Evolutionary conservation across 2,329 filamentous ascomycete species (phyloP), one percentile per base, ranked within the genome.

Genomic region (Diaporthe sp.): DNA sequence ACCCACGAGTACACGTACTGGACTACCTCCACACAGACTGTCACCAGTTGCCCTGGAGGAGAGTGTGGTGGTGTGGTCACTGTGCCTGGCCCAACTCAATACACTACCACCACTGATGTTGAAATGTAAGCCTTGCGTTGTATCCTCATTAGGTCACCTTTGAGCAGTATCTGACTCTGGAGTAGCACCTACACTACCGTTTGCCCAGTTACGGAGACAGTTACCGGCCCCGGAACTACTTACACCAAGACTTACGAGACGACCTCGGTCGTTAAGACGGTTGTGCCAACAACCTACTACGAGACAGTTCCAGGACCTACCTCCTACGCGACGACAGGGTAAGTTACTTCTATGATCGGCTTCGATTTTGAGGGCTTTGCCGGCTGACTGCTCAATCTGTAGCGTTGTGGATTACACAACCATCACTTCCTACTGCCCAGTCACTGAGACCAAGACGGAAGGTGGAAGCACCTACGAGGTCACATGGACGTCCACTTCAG

Each of bases 381-480:
- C 12, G 33, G 12, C 55, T 58, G 33, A 58, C 55, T 25, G 9
- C 33, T n/a, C 8, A 58, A 58, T 6, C 15, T 38, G 33, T 19
- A 58, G 81, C 28, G 82, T 82, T 17, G 81, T 85, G 10, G 81
- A 81, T 25, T 85, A 86, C 78, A 82, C 80, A 12, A 88, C 86
- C 8, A 71, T 84, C 47, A 89, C 86, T 19, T 83, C 82, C 22
- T 80, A 87, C 19, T 86, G 85, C 79, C 85, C 86, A 12, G 78
- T 88, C 19, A 88, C 86, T 1, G 82, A 85, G 77, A 85, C 85
- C 61, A 84, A 83, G 79, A 86, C 84, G 2, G 71, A 87, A 4
- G 83, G 79, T 35, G 87, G 87, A 38, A 78, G 81, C 52, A 84
- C 83, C 4, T 80, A 85, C 0, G 82, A 84, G 17, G 80, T 84